These are phyloP conservation scores for Musa balbisiana DNA, from an alignment of 202 grass and related monocot genomes.

Conservation along the genomic window DNA sequence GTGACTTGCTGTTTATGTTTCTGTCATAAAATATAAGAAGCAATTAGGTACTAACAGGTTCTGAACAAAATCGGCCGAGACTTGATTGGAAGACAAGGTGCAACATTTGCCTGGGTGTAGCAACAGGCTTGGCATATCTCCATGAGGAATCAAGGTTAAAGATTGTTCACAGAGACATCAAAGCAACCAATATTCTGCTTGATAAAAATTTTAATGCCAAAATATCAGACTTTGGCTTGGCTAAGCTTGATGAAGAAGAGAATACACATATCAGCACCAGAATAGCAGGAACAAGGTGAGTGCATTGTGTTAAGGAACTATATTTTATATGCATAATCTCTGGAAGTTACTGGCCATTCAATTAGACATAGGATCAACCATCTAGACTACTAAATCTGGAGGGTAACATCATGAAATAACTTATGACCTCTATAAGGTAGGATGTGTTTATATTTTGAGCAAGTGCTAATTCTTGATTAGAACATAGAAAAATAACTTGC, in stretches of 20 bases:
- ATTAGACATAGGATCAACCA: background rate
- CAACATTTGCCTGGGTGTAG: conserved; percentile 1
- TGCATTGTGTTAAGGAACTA: background rate
- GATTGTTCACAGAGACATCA: conserved; percentile 11
- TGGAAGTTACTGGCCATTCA: background rate
- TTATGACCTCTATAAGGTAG: too few species aligned
- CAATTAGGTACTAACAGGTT: background rate
- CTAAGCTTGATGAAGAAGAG: conserved; percentile 7
- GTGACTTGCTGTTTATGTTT: background rate
- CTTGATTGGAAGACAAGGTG: conserved; percentile 6
- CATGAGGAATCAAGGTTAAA: conserved; percentile 17
- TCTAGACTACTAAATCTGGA: background rate
- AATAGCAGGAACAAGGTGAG: conserved; percentile 16
- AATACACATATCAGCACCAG: conserved; percentile 13
- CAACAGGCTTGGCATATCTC: conserved; percentile 14
- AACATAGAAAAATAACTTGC: too few species aligned
- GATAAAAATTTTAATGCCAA: conserved; percentile 9
- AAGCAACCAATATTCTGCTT: conserved; percentile 12
- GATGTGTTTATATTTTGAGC: too few species aligned
- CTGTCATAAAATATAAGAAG: background rate
- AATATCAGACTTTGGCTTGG: conserved; percentile 18
- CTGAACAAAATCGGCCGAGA: background rate
- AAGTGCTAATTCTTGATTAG: too few species aligned
- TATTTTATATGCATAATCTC: background rate
- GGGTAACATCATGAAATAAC: too few species aligned